Evolutionary conservation across 2,329 filamentous ascomycete genomes (phyloP), one percentile per base, ranked within the genome.

Genomic region (Scorias spongiosa): DNA sequence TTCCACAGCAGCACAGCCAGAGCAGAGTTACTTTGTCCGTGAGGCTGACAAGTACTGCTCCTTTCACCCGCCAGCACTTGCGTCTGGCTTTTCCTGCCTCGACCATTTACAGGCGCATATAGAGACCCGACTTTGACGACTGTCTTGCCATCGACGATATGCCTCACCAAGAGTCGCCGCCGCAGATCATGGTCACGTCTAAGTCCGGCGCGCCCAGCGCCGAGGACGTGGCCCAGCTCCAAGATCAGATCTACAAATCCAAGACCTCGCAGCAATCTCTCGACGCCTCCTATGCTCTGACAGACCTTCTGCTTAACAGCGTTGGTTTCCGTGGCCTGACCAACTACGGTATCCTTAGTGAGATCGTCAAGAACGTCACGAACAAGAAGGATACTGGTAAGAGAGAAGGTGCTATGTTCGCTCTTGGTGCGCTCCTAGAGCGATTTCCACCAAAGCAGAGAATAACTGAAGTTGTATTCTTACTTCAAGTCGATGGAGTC

Each of bases 381-480:
- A 87, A 96, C 68, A 98, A 96, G 78, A 98, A 98, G 73, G 88
- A 80, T 64, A 82, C 81, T 12, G 74, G 81, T 34, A 78, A 76
- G 54, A 76, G 89, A 55, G 91, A 98, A 68, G 86, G 87, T 58
- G 83, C 88, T 51, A 93, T 96, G 78, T 93, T 95, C 63, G 81
- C 93, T 37, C 74, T 96, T 18, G 91, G 93, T 45, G 89, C 93
- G 44, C 71, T 98, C 40, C 89, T 96, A 57, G 91, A 98, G 70
- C 80, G 83, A 36, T 83, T 96, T 58, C 84, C 87, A 39, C 70
- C 78, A 40, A 75, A 79, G 52, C 81, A 91, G 59, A 81, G 78
- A 43, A 66, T 86, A 50, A 84, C 78, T 63, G 88, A 96, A 66
- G 77, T 84, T 42, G 67, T 87, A 39, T 81, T 98, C 51, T 67